Conservation (phyloP, 1,284 basidiomycete species). For the Trichosporon faecale region DNA sequence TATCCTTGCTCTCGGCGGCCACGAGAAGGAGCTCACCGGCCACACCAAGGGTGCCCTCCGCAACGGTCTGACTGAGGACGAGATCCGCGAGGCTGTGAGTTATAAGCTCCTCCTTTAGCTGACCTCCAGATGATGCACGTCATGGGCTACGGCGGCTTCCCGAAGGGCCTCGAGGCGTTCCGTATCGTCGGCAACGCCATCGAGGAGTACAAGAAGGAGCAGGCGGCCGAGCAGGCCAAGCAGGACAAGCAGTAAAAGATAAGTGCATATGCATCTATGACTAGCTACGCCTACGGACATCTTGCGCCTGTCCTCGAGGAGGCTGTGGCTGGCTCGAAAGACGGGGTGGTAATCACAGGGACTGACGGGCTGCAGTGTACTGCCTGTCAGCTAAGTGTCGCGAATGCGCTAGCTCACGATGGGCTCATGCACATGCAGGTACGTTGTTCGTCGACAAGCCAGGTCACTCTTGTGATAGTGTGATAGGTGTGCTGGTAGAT, state of each 20-base stretch:
- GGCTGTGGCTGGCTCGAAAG: too few species aligned
- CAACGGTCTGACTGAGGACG: constrained; percentile 26
- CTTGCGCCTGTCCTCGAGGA: too few species aligned
- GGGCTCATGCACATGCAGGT: too few species aligned
- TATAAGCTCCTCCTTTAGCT: not conserved
- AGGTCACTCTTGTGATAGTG: too few species aligned
- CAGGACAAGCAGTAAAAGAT: not conserved
- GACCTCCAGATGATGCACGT: constrained; percentile 20
- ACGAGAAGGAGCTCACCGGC: constrained; percentile 23
- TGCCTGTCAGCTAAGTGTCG: too few species aligned
- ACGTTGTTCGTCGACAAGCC: too few species aligned
- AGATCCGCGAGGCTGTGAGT: constrained; percentile 25
- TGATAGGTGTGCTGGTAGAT: too few species aligned
- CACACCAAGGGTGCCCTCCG: constrained; percentile 25
- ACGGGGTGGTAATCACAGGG: too few species aligned
- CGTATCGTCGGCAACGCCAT: constrained; percentile 17
- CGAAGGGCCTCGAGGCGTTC: constrained; percentile 26
- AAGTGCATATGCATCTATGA: constrained; percentile 2
- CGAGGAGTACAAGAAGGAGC: constrained; percentile 15
- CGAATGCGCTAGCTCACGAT: too few species aligned
- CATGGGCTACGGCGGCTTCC: constrained; percentile 27
- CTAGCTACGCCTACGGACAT: not conserved
- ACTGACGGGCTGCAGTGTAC: too few species aligned
- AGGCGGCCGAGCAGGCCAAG: constrained; percentile 13
- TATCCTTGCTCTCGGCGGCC: constrained; percentile 26